A percentile compares a stretch with the other conserved stretches of the same genome.
Evolutionary conservation across 192 early-diverging fungal genomes (phyloP).

Genomic region (Phlyctochytrium arcticum): DNA sequence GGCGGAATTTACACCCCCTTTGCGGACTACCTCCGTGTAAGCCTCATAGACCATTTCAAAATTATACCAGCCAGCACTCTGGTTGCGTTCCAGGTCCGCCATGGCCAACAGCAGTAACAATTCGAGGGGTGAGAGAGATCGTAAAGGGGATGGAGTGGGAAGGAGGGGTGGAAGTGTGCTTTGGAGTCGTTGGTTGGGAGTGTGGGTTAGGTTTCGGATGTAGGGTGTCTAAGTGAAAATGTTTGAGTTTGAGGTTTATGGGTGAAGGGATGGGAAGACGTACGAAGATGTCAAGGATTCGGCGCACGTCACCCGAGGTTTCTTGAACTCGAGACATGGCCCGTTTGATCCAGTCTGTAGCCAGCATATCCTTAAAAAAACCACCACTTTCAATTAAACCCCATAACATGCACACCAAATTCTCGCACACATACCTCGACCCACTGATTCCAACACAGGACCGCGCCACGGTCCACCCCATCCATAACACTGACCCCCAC

Average conservation of each 20-base stretch:
- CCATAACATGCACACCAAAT: not conserved
- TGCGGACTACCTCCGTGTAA: conserved; percentile 73
- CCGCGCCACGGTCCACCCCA: not conserved
- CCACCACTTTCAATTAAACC: too few relatives aligned
- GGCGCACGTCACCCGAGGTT: not conserved
- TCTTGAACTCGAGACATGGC: too few relatives aligned
- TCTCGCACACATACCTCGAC: not conserved
- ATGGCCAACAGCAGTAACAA: conserved; percentile 75
- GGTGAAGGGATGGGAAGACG: not conserved
- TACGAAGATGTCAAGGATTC: not conserved
- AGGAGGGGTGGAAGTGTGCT: not conserved
- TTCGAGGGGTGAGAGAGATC: conserved; percentile 76
- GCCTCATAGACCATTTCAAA: conserved; percentile 95
- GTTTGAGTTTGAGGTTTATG: not conserved
- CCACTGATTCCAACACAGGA: conserved; percentile 16
- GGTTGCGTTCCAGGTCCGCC: conserved; percentile 63
- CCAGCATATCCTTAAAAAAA: not conserved
- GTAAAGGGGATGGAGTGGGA: conserved; percentile 33
- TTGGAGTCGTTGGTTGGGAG: not conserved
- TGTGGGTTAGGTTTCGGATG: conserved; percentile 39
- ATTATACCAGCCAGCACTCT: conserved; percentile 72
- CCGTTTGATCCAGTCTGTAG: not conserved
- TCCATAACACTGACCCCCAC: conserved; percentile 24
- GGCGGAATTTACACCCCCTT: conserved; percentile 3
- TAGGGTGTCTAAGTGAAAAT: not conserved